Base-by-base conservation (phyloP, 768 basidiomycete species). In the Phaffia australis region DNA sequence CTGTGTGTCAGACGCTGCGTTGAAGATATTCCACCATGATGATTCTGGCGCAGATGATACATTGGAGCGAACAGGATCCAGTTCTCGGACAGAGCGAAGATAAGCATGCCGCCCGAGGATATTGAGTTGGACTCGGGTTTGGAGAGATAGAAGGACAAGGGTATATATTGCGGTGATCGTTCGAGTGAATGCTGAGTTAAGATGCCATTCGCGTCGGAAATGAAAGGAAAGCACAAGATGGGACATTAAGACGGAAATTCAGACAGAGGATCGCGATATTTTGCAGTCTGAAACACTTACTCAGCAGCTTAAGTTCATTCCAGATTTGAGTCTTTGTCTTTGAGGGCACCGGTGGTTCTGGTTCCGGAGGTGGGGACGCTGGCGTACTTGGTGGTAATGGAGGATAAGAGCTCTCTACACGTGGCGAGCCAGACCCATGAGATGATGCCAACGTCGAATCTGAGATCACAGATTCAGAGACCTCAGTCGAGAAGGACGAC, bases 251-350 rank as follows among this genome's bases (percentile, higher is more conserved):
- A 23, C 35, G 11, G 35, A 42, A 42, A 35, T 32, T 42, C 35
- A 5, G 4, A 4, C 35, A 11, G 35, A 11, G 11, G 11, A 42
- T 42, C 35, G 35, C 11, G 6, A 42, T 5, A 42, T 11, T 42
- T 5, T 21, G 29, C 54, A 46, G 60, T 7, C 51, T 25, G 11
- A 35, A 29, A 15, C 25, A 79, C 82, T 56, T 72, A 86, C 89
- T 85, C 42, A 93, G 83, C 48, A 91, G 82, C 75, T 95, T 97
- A 48, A 95, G 82, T 76, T 95, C 90, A 65, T 85, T 85, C 94
- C 94, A 98, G 8, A 98, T 79, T 72, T 93, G 86, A 1, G 81
- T 83, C 74, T 86, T 91, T n/a, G 82, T 84, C 69, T 82, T 79
- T 7, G 23, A 23, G 27, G 54, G 52, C 23, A 47, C 63, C 21